phyloP scores from a whole-genome alignment of 2,329 filamentous ascomycete species.

The Phaeomoniella chlamydospora region DNA sequence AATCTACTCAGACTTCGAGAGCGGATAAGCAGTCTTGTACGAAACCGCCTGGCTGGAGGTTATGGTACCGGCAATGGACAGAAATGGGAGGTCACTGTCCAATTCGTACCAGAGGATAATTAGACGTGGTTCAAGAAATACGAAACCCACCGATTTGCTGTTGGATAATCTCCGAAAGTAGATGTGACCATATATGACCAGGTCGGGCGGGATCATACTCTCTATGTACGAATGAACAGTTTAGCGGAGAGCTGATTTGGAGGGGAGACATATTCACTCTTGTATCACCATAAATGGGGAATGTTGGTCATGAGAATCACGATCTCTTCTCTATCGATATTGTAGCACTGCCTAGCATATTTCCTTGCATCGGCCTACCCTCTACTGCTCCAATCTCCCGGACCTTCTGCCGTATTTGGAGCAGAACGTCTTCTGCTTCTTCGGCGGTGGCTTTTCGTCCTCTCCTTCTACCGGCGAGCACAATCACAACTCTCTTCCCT shows the following conservation, averaged over 20 bases:
- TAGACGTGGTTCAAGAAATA: not conserved
- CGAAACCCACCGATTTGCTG: too few species aligned
- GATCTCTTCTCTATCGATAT: conserved; percentile 20
- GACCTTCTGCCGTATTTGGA: conserved; percentile 30
- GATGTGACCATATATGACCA: too few species aligned
- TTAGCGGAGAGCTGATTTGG: too few species aligned
- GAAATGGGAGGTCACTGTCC: conserved; percentile 86
- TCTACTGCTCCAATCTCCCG: conserved; percentile 26
- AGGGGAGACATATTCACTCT: too few species aligned
- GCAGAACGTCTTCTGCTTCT: conserved; percentile 47
- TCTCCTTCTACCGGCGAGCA: conserved; percentile 53
- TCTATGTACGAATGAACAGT: too few species aligned
- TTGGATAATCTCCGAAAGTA: too few species aligned
- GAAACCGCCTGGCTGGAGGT: conserved; percentile 73
- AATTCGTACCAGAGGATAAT: conserved; percentile 44
- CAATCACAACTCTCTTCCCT: conserved; percentile 60
- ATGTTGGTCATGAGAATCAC: too few species aligned
- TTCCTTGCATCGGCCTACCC: conserved; percentile 25
- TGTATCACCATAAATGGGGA: too few species aligned
- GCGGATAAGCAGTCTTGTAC: conserved; percentile 62
- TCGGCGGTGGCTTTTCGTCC: conserved; percentile 44
- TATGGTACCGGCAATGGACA: conserved; percentile 65
- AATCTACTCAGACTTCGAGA: conserved; percentile 59
- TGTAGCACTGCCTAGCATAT: conserved; percentile 20
- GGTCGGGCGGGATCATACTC: too few species aligned